phyloP scores from a whole-genome alignment of 2,329 filamentous ascomycete species.

The Nothophaeocryptopus gaeumannii region DNA sequence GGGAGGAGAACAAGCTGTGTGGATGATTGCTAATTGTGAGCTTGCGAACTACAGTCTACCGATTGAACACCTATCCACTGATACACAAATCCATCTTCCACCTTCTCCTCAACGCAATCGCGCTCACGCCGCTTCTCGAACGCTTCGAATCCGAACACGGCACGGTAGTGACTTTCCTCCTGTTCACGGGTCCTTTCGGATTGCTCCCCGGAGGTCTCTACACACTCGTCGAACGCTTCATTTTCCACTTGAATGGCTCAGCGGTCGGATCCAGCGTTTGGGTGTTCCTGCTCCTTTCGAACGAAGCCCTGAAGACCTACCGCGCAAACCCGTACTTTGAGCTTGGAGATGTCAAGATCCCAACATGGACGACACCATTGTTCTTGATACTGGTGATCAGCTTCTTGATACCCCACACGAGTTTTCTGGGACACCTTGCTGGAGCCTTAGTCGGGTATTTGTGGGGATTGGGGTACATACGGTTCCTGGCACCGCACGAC shows the following conservation, averaged over 20 bases:
- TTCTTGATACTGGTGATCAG: conserved; percentile 70
- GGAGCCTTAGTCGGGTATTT: conserved; percentile 82
- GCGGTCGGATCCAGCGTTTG: conserved; percentile 87
- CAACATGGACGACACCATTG: conserved; percentile 90
- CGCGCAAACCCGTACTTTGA: conserved; percentile 75
- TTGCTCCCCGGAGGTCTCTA: conserved; percentile 76
- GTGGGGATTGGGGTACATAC: conserved; percentile 84
- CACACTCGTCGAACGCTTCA: conserved; percentile 69
- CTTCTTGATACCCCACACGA: conserved; percentile 75
- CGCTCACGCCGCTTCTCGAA: conserved; percentile 83
- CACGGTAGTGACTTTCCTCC: conserved; percentile 77
- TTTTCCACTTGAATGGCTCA: conserved; percentile 68
- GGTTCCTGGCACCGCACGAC: conserved; percentile 85
- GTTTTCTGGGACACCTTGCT: conserved; percentile 81
- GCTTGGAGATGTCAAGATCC: conserved; percentile 66
- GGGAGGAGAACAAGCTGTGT: not conserved
- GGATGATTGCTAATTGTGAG: not conserved
- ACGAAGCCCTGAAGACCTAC: conserved; percentile 83
- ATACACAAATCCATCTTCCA: conserved; percentile 82
- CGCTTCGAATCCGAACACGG: conserved; percentile 91
- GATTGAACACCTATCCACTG: conserved; percentile 87
- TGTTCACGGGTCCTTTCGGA: conserved; percentile 72
- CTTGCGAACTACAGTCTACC: conserved; percentile 65
- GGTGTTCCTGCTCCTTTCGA: conserved; percentile 83
- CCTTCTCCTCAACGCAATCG: conserved; percentile 72